A percentile compares a stretch with the other conserved stretches of the same genome.
phyloP scores from a whole-genome alignment of 306 rosid genomes.

The Glycyrrhiza uralensis region DNA sequence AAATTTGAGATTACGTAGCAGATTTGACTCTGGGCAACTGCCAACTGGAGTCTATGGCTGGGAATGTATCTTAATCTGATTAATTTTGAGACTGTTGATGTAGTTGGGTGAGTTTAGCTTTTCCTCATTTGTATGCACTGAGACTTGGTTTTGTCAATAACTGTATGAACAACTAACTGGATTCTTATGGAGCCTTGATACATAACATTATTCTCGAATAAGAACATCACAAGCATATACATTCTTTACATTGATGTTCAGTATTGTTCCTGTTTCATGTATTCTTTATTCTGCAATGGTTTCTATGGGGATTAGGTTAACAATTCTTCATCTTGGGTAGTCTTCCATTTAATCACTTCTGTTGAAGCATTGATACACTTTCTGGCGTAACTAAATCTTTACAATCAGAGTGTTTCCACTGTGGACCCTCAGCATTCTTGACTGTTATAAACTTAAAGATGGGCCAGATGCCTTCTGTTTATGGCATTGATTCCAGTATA shows the following conservation, averaged over 20 bases:
- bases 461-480: neutral
- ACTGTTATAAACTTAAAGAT: neutral
- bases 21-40: constrained; percentile 3
- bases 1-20: neutral
- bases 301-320: neutral
- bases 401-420: neutral
- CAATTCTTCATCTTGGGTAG: neutral
- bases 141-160: neutral
- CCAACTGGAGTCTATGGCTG: neutral
- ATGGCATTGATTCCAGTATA: neutral
- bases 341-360: neutral
- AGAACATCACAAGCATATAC: neutral
- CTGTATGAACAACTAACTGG: neutral
- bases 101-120: constrained; percentile 4
- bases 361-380: constrained; percentile 1
- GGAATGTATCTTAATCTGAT: neutral
- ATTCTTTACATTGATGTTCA: neutral
- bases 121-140: neutral
- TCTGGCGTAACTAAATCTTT: neutral
- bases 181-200: neutral
- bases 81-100: neutral
- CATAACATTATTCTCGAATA: neutral
- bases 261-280: neutral
- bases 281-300: neutral
- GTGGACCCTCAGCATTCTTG: neutral